Evolutionary conservation across 495 filamentous ascomycete genomes (phyloP).

Genomic region (Talaromyces stipitatus): DNA sequence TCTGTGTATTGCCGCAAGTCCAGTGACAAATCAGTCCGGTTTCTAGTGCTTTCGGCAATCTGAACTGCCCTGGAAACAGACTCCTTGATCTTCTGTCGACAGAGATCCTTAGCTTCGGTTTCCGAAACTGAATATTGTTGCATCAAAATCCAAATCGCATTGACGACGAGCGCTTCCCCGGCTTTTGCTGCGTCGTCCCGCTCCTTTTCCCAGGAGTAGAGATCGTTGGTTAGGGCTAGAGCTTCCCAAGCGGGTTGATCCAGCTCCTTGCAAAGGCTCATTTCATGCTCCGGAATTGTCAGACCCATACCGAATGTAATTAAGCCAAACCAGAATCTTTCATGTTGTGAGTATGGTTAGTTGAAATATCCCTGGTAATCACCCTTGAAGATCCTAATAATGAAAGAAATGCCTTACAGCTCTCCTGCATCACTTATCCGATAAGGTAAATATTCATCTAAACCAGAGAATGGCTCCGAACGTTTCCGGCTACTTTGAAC

Average conservation of each 20-base stretch:
- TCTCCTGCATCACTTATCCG: neutral
- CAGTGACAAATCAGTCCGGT: neutral
- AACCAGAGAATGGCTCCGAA: neutral
- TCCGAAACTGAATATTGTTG: neutral
- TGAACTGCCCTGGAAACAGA: neutral
- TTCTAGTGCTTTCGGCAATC: neutral
- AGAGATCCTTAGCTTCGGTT: neutral
- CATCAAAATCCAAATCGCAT: constrained; percentile 1
- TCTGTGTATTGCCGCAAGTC: neutral
- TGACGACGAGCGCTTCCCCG: neutral
- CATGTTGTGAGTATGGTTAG: neutral
- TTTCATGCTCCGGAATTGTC: constrained; percentile 1
- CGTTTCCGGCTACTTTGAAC: neutral
- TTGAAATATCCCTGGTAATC: neutral
- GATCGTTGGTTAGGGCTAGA: constrained; percentile 1
- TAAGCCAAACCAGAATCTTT: neutral
- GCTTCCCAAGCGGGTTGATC: constrained; percentile 1
- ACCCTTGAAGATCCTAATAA: neutral
- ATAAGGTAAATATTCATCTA: neutral
- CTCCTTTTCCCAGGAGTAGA: constrained; percentile 1
- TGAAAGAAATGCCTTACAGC: neutral
- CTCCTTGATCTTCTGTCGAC: neutral
- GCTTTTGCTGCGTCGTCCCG: neutral
- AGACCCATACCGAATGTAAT: neutral
- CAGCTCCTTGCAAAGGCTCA: neutral